A percentile compares a stretch with the other conserved stretches of the same genome.
These are phyloP conservation scores for Cystobasidium tubakii DNA, from an alignment of 768 basidiomycete species.

Conservation along the genomic window DNA sequence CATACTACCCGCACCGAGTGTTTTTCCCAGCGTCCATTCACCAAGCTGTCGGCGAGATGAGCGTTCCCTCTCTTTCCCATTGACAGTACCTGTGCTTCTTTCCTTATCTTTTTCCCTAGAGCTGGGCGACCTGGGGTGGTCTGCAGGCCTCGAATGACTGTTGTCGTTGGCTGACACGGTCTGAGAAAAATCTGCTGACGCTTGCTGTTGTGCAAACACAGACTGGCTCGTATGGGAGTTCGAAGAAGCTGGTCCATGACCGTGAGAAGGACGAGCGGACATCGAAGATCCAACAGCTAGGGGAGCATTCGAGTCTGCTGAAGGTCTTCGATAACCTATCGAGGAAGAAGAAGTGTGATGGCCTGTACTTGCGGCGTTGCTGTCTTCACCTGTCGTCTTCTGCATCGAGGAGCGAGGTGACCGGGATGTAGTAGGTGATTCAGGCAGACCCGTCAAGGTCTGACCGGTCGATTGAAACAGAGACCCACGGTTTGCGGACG, in stretches of 20 bases:
- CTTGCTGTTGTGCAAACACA: neutral
- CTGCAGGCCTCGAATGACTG: neutral
- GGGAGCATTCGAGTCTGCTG: conserved; percentile 9
- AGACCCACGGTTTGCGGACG: neutral
- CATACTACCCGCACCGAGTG: conserved; percentile 95
- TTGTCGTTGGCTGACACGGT: neutral
- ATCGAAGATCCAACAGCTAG: conserved; percentile 1
- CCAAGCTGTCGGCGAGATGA: conserved; percentile 56
- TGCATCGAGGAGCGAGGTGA: conserved; percentile 12
- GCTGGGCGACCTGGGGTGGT: neutral
- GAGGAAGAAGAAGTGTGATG: neutral
- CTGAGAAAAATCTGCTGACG: neutral
- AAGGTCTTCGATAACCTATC: neutral
- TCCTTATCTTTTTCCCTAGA: conserved; percentile 5
- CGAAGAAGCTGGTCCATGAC: neutral
- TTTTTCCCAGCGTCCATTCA: conserved; percentile 93
- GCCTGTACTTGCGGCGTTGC: neutral
- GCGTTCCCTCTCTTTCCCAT: conserved; percentile 8
- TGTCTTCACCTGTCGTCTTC: neutral
- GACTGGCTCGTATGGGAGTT: neutral
- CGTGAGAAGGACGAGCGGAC: conserved; percentile 14
- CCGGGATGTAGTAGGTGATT: neutral
- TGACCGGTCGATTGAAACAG: neutral
- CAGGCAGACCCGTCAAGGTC: neutral
- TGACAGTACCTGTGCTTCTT: neutral